phyloP scores from a whole-genome alignment of 2,329 filamentous ascomycete species.

The Karstenula rhodostoma region DNA sequence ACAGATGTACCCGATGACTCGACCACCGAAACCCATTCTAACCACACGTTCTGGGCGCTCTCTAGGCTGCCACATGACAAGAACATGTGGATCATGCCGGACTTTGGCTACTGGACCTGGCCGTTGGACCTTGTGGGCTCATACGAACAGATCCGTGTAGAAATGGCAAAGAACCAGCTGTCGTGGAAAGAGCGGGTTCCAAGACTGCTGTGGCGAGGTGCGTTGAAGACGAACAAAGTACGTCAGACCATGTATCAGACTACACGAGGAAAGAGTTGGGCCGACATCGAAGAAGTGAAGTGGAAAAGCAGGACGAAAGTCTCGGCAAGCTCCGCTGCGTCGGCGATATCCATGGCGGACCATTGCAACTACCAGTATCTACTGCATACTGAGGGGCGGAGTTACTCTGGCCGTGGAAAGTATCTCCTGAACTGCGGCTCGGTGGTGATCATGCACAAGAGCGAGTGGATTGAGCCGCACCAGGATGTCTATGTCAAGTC shows the following conservation, averaged over 20 bases:
- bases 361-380: slow-evolving; percentile 48
- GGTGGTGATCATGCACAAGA: slow-evolving; percentile 26
- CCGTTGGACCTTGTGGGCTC: slow-evolving; percentile 25
- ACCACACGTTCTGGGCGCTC: slow-evolving; percentile 26
- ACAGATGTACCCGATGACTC: slow-evolving; percentile 23
- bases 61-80: slow-evolving; percentile 23
- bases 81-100: slow-evolving; percentile 32
- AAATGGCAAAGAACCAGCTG: slow-evolving; percentile 20
- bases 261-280: slow-evolving; percentile 24
- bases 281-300: slow-evolving; percentile 25
- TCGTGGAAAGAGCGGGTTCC: slow-evolving; percentile 27
- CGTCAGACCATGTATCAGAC: slow-evolving; percentile 20
- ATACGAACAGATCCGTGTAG: slow-evolving; percentile 24
- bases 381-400: slow-evolving; percentile 56
- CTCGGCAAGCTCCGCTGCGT: slow-evolving; percentile 6
- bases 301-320: slow-evolving; percentile 25
- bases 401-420: slow-evolving; percentile 60
- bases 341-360: slow-evolving; percentile 29
- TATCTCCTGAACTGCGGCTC: slow-evolving; percentile 59
- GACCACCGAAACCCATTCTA: slow-evolving; percentile 12
- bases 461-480: slow-evolving; percentile 28
- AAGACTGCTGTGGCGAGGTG: slow-evolving; percentile 43
- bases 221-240: slow-evolving; percentile 34
- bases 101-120: slow-evolving; percentile 37
- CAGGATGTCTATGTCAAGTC: slow-evolving; percentile 20